Percentiles rank a stretch among this genome's conserved stretches.
Evolutionary conservation across 75 land plant species (phyloP).

Genomic region (Selaginella moellendorffii): DNA sequence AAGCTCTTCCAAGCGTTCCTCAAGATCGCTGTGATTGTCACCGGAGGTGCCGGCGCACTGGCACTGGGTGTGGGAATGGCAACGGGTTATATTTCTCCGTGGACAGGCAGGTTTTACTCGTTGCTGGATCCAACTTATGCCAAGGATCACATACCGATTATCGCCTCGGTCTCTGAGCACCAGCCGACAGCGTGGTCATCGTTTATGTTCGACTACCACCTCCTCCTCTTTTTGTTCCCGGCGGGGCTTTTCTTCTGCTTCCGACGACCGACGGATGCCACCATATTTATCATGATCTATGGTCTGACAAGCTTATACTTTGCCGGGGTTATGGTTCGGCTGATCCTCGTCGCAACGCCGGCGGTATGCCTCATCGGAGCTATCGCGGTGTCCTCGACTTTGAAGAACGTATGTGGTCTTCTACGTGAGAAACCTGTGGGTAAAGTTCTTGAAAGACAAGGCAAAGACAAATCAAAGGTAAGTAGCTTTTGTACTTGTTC

Average conservation of each 20-base stretch:
- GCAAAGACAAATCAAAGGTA: neutral
- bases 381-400: conserved; percentile 81
- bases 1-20: conserved; percentile 71
- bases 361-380: conserved; percentile 95
- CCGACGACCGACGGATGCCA: conserved; percentile 84
- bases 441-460: neutral
- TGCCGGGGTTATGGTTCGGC: conserved; percentile 98
- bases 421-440: conserved; percentile 27
- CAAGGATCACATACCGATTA: conserved; percentile 95
- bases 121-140: conserved; percentile 98
- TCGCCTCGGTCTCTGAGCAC: conserved; percentile 99
- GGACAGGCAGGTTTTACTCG: conserved; percentile 99
- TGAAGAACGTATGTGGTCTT: conserved; percentile 62
- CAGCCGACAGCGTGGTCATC: conserved; percentile 99
- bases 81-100: conserved; percentile 96
- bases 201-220: conserved; percentile 98
- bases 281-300: conserved; percentile 94
- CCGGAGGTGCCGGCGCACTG: conserved; percentile 53
- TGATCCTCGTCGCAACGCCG: conserved; percentile 94
- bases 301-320: conserved; percentile 97
- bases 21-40: conserved; percentile 53
- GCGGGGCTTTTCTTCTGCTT: conserved; percentile 97
- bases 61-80: conserved; percentile 83
- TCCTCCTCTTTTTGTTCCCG: conserved; percentile 85
- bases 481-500: too few relatives aligned